Evolutionary conservation across 352 stramenopile genomes (phyloP), one percentile per base, ranked within the genome.

Genomic region (Phytophthora boehmeriae): DNA sequence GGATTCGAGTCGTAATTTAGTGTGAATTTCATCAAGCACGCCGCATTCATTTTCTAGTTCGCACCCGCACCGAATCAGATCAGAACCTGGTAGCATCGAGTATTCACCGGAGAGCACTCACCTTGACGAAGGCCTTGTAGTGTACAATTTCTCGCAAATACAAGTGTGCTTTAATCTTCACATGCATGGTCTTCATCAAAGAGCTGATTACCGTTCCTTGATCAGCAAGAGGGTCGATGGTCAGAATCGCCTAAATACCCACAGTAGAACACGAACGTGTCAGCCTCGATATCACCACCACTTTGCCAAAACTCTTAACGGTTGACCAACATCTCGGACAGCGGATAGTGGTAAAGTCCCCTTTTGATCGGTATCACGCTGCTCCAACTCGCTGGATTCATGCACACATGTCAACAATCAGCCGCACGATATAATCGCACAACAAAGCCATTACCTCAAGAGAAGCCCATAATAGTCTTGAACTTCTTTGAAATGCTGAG

Each of bases 401-500:
- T 16, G n/a, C 4, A 59, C 11, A 2, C 30, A 60, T 3, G 46
- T 20, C 50, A 32, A 60, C 14, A 39, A 56, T 42, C n/a, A n/a
- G n/a, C n/a, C n/a, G n/a, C n/a, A n/a, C n/a, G 41, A 22, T 10
- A 41, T 41, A 61, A 25, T 34, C 63, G 25, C 22, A 63, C 57
- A 32, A 44, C 14, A 27, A 59, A 19, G 19, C 17, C 28, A 22
- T n/a, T 54, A 93, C 84, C 73, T 75, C 2, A 75, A 41, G 3
- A 94, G 64, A 5, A 78, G 61, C 5, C 59, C 34, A 45, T 92
- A 92, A 39, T 89, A 92, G 41, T 92, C 83, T 47, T 91, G 81
- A 38, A 94, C 90, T 62, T 94, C 83, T 54, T 91, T 91, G 34
- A 90, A 92, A 38, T 94, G 85, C 69, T 94, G 85, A 16, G 82